These are phyloP conservation scores for Phaffia tasmanica DNA, from an alignment of 768 basidiomycete genomes.

Conservation along the genomic window DNA sequence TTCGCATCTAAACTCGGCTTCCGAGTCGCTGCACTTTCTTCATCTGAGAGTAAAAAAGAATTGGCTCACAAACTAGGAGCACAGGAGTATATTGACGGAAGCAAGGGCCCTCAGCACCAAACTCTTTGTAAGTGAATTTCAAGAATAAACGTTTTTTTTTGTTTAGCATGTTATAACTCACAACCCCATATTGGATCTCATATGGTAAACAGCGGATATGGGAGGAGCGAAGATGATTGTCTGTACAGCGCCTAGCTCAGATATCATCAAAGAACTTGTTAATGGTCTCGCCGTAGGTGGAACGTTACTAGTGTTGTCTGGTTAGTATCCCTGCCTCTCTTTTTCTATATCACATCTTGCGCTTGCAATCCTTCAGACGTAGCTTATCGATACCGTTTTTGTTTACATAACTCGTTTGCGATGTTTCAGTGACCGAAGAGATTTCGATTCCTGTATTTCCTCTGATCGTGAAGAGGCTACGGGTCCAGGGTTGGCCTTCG, in stretches of 20 bases:
- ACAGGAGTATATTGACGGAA: constrained; percentile 38
- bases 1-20: constrained; percentile 40
- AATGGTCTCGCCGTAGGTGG: constrained; percentile 27
- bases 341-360: background rate
- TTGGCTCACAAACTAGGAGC: constrained; percentile 41
- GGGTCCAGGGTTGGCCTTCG: constrained; percentile 28
- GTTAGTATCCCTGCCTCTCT: constrained; percentile 9
- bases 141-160: background rate
- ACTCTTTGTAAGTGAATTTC: background rate
- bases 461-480: constrained; percentile 26
- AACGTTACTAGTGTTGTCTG: constrained; percentile 26
- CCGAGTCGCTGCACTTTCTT: constrained; percentile 39
- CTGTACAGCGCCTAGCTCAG: constrained; percentile 34
- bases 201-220: constrained; percentile 30
- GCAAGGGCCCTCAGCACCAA: constrained; percentile 14
- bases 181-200: background rate
- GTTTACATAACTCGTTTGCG: background rate
- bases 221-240: constrained; percentile 42
- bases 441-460: constrained; percentile 5
- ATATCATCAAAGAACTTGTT: constrained; percentile 25
- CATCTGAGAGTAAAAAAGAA: constrained; percentile 33
- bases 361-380: too few relatives aligned
- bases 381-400: too few relatives aligned
- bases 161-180: constrained; percentile 32
- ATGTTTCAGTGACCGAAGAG: constrained; percentile 3